Percentiles rank a stretch among this genome's conserved stretches.
These are phyloP conservation scores for Geranium rotundifolium DNA, from an alignment of 345 rosid genomes.

Conservation along the genomic window DNA sequence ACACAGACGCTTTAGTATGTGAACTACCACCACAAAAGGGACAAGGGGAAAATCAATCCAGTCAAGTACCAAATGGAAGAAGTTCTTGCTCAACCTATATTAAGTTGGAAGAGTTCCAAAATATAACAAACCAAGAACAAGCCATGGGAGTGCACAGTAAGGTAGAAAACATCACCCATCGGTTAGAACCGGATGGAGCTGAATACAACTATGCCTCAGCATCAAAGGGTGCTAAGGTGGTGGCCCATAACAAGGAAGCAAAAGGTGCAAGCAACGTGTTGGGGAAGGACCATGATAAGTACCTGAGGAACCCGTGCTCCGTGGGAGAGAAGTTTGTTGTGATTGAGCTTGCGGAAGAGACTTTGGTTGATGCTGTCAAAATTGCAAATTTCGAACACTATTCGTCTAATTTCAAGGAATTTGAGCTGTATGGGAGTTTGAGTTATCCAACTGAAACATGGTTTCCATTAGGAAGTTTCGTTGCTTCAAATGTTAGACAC, in stretches of 20 bases:
- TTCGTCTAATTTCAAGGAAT: conserved; percentile 75
- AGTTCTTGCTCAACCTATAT: conserved; percentile 30
- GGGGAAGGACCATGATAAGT: conserved; percentile 72
- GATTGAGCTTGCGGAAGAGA: conserved; percentile 80
- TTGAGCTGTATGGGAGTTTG: conserved; percentile 68
- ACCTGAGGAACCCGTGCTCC: conserved; percentile 80
- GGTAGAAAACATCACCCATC: conserved; percentile 54
- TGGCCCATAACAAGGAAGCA: conserved; percentile 76
- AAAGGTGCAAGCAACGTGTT: conserved; percentile 84
- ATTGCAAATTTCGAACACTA: conserved; percentile 85
- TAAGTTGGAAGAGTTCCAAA: conserved; percentile 53
- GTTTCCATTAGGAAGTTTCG: conserved; percentile 48
- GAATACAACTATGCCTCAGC: conserved; percentile 84
- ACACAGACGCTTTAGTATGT: conserved; percentile 35
- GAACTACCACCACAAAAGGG: conserved; percentile 23
- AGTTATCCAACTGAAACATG: conserved; percentile 64
- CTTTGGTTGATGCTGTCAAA: conserved; percentile 74
- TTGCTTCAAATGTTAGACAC: conserved; percentile 68
- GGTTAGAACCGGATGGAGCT: conserved; percentile 75
- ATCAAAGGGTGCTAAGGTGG: conserved; percentile 75
- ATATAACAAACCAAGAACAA: conserved; percentile 33
- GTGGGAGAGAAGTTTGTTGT: conserved; percentile 61
- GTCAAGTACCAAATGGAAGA: conserved; percentile 17
- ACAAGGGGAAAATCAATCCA: conserved; percentile 11
- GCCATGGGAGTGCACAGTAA: conserved; percentile 23